phyloP scores from a whole-genome alignment of 805 yeast genomes.

The Torulaspora gathmanii region DNA sequence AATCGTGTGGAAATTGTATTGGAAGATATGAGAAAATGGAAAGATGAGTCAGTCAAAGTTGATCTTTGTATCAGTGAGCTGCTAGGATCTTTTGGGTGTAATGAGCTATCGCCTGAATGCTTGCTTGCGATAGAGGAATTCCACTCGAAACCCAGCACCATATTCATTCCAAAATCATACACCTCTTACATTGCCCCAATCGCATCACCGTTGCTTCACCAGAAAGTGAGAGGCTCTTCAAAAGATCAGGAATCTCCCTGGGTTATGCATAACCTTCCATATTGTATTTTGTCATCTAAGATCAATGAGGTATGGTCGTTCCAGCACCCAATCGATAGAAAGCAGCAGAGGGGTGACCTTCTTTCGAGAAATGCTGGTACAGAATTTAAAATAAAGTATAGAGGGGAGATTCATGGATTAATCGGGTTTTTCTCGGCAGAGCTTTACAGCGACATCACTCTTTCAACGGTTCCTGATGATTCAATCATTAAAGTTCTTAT shows the following conservation, averaged over 20 bases:
- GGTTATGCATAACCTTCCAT: slow-evolving; percentile 41
- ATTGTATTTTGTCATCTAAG: slow-evolving; percentile 43
- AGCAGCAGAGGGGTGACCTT: slow-evolving; percentile 5
- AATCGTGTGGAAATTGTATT: slow-evolving; percentile 46
- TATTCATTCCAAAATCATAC: slow-evolving; percentile 60
- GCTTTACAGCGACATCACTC: slow-evolving; percentile 52
- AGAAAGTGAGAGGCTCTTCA: slow-evolving; percentile 25
- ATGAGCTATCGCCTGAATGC: slow-evolving; percentile 85
- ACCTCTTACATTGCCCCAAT: slow-evolving; percentile 63
- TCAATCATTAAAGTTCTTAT: slow-evolving; percentile 13
- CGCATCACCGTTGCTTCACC: slow-evolving; percentile 50
- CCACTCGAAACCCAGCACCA: slow-evolving; percentile 40
- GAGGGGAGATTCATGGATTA: slow-evolving; percentile 64
- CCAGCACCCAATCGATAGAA: slow-evolving; percentile 42
- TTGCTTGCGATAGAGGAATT: slow-evolving; percentile 43
- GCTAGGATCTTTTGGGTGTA: slow-evolving; percentile 88
- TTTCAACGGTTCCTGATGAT: slow-evolving; percentile 31
- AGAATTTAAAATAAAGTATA: slow-evolving; percentile 43
- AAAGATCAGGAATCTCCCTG: slow-evolving; percentile 43
- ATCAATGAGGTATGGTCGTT: slow-evolving; percentile 58
- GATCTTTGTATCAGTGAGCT: slow-evolving; percentile 74
- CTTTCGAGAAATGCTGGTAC: slow-evolving; percentile 30
- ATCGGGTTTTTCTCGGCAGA: slow-evolving; percentile 70
- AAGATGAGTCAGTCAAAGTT: slow-evolving; percentile 35
- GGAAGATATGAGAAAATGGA: slow-evolving; percentile 57